Base-by-base conservation (phyloP, 1,284 basidiomycete species). In the Cryptococcus sp. region DNA sequence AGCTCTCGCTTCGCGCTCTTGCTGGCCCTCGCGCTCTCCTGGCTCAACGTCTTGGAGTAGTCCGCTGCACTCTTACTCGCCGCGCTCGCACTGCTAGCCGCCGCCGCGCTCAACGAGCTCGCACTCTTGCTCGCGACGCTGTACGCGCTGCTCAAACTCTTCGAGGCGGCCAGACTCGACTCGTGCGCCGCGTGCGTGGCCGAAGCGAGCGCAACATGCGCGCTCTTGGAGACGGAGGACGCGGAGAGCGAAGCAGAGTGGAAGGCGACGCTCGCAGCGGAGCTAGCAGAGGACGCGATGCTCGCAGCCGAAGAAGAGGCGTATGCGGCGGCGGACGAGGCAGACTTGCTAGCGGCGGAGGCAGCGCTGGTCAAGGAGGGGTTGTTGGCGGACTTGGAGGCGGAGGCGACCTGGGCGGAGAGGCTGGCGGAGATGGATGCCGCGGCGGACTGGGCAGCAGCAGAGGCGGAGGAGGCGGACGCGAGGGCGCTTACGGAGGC, bases 221-320 rank as follows among this genome's bases (percentile, higher is more conserved):
- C 62, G 4, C 64, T 62, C 39, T 56, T 62, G 38, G 62, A 61
- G 47, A 64, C 56, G 15, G 69, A 71, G 15, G 67, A 64, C 45
- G 64, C 66, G 2, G 64, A 65, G 43, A 70, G 62, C 1, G 70
- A 72, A 8, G 63, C 65, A 11, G 68, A 69, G 65, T 70, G 70
- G 33, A 63, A 67, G 33, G 84, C 82, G n/a, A 81, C 82, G 5
- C 82, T 79, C 15, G 65, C 73, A 48, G 68, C 67, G 11, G 65
- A 67, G 11, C 71, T 73, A 20, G 68, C 68, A 4, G 68, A 69
- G 3, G 66, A 69, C 11, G 70, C 67, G 48, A 68, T 51, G 11
- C 69, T 67, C 23, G 68, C 68, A n/a, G 72, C 69, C 7, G 72
- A 71, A 18, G 77, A 71, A 0, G 79, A 75, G 23, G 76, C 71